phyloP scores from a whole-genome alignment of 2,329 filamentous ascomycete species.

The Fusarium nygamai region DNA sequence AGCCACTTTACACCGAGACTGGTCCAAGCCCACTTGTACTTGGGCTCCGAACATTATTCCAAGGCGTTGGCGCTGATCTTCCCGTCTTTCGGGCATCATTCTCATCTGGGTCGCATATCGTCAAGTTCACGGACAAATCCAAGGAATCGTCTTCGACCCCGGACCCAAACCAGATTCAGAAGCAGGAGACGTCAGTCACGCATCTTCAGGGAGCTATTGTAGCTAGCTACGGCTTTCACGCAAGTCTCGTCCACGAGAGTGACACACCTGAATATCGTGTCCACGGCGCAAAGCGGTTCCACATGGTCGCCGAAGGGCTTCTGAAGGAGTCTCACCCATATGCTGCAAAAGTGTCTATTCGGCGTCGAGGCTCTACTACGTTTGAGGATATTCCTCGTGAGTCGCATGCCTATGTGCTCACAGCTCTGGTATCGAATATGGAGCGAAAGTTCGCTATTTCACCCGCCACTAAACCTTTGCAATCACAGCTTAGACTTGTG shows the following conservation, averaged over 20 bases:
- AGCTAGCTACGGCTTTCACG: slow-evolving; percentile 89
- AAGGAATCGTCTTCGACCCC: background rate
- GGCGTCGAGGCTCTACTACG: slow-evolving; percentile 15
- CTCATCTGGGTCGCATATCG: slow-evolving; percentile 63
- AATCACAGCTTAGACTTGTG: slow-evolving; percentile 76
- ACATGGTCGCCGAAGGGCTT: slow-evolving; percentile 82
- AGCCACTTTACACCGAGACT: slow-evolving; percentile 59
- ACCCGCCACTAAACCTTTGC: slow-evolving; percentile 74
- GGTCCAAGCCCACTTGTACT: slow-evolving; percentile 57
- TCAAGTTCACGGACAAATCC: slow-evolving; percentile 49
- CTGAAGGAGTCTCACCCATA: slow-evolving; percentile 67
- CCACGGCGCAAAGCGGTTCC: slow-evolving; percentile 81
- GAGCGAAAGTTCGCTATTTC: slow-evolving; percentile 87
- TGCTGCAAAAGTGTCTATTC: slow-evolving; percentile 53
- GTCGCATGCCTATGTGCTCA: slow-evolving; percentile 79
- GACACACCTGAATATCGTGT: slow-evolving; percentile 84
- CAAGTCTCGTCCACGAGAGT: slow-evolving; percentile 87
- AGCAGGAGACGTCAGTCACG: slow-evolving; percentile 48
- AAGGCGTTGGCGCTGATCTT: slow-evolving; percentile 63
- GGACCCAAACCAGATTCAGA: slow-evolving; percentile 30
- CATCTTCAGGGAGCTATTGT: slow-evolving; percentile 81
- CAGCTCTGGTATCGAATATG: slow-evolving; percentile 80
- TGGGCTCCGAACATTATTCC: slow-evolving; percentile 67
- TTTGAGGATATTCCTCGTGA: slow-evolving; percentile 48
- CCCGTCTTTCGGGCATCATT: slow-evolving; percentile 72